Base-by-base conservation (phyloP, 2,329 filamentous ascomycete species). In the Colletotrichum musae region DNA sequence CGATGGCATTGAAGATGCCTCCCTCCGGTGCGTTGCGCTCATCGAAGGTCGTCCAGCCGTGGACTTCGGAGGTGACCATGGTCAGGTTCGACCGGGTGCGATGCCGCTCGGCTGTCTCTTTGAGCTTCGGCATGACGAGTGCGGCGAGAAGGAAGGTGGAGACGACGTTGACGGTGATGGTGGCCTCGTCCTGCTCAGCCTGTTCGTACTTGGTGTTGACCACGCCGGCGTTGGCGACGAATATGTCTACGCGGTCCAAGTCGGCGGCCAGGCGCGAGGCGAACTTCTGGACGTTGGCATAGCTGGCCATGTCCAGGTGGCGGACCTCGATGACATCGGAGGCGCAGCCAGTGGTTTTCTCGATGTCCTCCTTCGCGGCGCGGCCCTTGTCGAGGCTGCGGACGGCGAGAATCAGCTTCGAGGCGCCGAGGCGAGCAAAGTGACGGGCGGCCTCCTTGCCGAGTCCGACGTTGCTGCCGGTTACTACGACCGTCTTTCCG, bases 101-200 rank as follows among this genome's bases (percentile, higher is more conserved):
- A n/a, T 39, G 32, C 9, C 41, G 56, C 6, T 41, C 65, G 0
- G 77, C 78, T 16, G 79, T 84, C 28, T 81, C 77, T 58, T 82
- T 82, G 4, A 90, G 78, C 72, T 84, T 86, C 0, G 87, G 88
- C 21, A 90, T 67, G 3, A 89, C 50, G 0, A 88, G 76, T 0
- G 85, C 71, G 0, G 80, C 83, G 0, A 90, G 77, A 2, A 90
- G 73, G 48, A 89, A 81, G 0, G 85, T 88, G 13, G 79, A 81
- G 64, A 90, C 78, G 10, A 88, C 85, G 64, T 90, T 90, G 61
- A 86, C 82, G 0, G 84, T 86, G 47, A 90, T 77, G 0, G 76
- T 83, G 16, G 72, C 75, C 76, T 90, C 88, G 47, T 85, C 78
- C 0, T 79, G 83, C 62, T 87, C 85, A 4, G 76, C 77, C 0